These are phyloP conservation scores for Fraxinus dipetala DNA, from an alignment of 305 asterid species.

Conservation along the genomic window DNA sequence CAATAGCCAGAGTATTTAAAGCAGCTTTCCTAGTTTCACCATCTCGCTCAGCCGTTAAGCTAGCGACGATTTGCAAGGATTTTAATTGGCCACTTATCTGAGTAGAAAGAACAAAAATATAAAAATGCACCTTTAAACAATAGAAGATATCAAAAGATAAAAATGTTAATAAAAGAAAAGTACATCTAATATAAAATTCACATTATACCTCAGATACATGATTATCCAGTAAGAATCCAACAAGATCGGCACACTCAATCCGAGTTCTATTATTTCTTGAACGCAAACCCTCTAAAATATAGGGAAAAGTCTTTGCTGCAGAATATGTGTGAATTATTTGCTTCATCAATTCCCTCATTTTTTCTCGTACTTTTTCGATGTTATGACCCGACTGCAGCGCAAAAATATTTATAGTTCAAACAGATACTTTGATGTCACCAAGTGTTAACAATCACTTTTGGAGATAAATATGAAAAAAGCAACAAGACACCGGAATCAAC, in stretches of 20 bases:
- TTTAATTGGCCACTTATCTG: slow-evolving; percentile 89
- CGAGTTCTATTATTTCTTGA: slow-evolving; percentile 93
- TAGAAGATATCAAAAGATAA: neutral
- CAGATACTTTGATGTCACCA: neutral
- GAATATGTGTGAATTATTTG: slow-evolving; percentile 72
- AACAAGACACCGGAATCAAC: neutral
- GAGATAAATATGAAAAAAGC: slow-evolving; percentile 10
- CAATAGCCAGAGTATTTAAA: slow-evolving; percentile 82
- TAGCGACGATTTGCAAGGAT: slow-evolving; percentile 95
- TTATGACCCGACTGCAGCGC: slow-evolving; percentile 88
- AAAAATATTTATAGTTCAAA: slow-evolving; percentile 14
- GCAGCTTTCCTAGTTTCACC: slow-evolving; percentile 98
- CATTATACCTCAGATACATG: slow-evolving; percentile 72
- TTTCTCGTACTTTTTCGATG: slow-evolving; percentile 88
- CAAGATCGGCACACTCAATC: slow-evolving; percentile 88
- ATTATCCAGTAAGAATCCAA: slow-evolving; percentile 91
- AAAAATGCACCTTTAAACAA: slow-evolving; percentile 14
- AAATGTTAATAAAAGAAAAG: neutral
- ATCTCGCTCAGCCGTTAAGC: slow-evolving; percentile 95
- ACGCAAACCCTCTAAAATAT: slow-evolving; percentile 90
- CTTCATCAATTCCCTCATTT: slow-evolving; percentile 90
- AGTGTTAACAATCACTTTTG: neutral
- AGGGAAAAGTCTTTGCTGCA: slow-evolving; percentile 92
- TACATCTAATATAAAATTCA: slow-evolving; percentile 1
- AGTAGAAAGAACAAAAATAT: slow-evolving; percentile 13